Conservation (phyloP, 1,284 basidiomycete species). For the Agaricales sp. region DNA sequence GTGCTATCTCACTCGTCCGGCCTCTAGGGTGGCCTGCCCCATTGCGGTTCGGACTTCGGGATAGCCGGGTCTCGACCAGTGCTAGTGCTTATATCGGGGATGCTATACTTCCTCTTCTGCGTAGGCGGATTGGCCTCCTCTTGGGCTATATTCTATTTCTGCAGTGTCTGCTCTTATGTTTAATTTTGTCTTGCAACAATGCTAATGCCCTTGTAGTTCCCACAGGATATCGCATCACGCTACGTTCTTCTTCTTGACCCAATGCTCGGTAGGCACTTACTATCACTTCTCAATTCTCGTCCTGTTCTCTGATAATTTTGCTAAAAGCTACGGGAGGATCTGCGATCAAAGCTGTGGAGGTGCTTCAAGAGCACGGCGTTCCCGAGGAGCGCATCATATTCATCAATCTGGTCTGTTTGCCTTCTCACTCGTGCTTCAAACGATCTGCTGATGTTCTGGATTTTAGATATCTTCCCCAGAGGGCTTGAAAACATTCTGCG, state of each 20-base stretch:
- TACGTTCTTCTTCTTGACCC: constrained; percentile 95
- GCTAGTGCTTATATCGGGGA: too few species aligned
- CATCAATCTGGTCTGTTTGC: constrained; percentile 74
- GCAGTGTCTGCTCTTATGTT: too few species aligned
- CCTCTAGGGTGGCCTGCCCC: too few species aligned
- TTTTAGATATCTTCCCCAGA: constrained; percentile 85
- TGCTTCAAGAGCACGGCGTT: constrained; percentile 85
- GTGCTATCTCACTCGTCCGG: too few species aligned
- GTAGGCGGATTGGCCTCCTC: too few species aligned
- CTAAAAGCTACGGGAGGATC: constrained; percentile 87
- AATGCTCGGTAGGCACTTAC: constrained; percentile 75
- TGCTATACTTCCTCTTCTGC: too few species aligned
- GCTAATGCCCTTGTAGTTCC: constrained; percentile 52
- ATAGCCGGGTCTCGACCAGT: too few species aligned
- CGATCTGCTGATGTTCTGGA: neutral
- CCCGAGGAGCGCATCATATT: constrained; percentile 90
- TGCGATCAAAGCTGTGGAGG: constrained; percentile 95
- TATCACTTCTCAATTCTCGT: constrained; percentile 1
- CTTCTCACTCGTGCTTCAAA: constrained; percentile 1
- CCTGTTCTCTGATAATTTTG: constrained; percentile 1
- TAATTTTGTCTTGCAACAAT: too few species aligned
- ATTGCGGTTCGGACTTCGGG: too few species aligned
- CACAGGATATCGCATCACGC: constrained; percentile 84
- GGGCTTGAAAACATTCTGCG: constrained; percentile 78
- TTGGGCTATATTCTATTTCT: too few species aligned